phyloP scores from a whole-genome alignment of 306 rosid genomes.

The Citrullus amarus region DNA sequence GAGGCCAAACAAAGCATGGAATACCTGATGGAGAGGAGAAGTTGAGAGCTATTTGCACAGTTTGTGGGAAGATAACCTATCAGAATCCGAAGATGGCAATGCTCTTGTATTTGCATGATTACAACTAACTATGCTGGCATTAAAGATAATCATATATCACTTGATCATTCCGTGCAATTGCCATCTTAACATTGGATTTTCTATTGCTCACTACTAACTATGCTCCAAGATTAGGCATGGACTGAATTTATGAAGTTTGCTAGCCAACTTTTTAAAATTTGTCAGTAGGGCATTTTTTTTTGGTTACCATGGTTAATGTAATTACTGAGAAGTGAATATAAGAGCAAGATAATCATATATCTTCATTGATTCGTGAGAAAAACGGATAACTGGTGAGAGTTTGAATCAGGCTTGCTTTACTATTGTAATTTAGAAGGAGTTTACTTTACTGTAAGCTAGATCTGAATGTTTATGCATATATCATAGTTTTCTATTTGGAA shows the following conservation, averaged over 20 bases:
- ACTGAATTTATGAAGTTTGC: neutral
- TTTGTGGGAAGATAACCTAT: constrained; percentile 69
- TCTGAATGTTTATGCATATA: neutral
- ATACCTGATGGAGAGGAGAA: constrained; percentile 74
- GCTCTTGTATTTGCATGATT: constrained; percentile 16
- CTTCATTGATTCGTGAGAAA: neutral
- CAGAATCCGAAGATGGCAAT: constrained; percentile 95
- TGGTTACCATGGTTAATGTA: neutral
- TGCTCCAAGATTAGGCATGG: neutral
- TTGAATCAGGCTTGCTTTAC: neutral
- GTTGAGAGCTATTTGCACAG: constrained; percentile 67
- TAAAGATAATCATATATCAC: too few relatives aligned
- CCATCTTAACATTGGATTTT: neutral
- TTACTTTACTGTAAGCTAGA: neutral
- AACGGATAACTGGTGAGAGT: neutral
- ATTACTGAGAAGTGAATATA: neutral
- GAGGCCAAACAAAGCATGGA: constrained; percentile 62
- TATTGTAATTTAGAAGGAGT: neutral
- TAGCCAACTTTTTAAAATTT: neutral
- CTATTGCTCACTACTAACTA: neutral
- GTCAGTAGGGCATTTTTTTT: neutral
- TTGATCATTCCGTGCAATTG: neutral
- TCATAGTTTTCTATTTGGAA: neutral
- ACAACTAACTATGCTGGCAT: too few relatives aligned
- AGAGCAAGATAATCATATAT: neutral